A percentile compares a stretch with the other conserved stretches of the same genome.
Evolutionary conservation across 2,329 filamentous ascomycete species (phyloP).

Genomic region (Clonostachys chloroleuca): DNA sequence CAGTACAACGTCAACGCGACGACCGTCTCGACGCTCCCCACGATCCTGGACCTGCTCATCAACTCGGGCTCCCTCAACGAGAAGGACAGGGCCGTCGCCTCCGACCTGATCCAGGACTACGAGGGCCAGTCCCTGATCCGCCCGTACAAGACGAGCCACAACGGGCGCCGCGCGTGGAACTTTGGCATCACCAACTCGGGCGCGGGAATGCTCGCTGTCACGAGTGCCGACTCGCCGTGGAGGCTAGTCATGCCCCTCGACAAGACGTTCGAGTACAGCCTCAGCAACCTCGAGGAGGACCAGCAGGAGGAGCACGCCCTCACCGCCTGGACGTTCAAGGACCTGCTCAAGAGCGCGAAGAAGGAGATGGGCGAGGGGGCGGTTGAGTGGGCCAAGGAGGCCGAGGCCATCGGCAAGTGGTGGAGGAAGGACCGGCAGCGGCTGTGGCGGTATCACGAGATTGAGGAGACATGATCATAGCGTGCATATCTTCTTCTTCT

Average conservation of each 20-base stretch:
- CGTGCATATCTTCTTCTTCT: too few relatives aligned
- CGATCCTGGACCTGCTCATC: constrained; percentile 36
- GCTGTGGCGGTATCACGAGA: constrained; percentile 2
- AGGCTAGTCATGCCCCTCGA: constrained; percentile 11
- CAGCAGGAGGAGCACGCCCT: constrained; percentile 5
- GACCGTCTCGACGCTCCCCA: constrained; percentile 35
- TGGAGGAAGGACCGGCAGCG: constrained; percentile 8
- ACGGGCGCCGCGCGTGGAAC: constrained; percentile 35
- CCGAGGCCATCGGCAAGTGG: constrained; percentile 10
- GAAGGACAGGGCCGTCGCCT: constrained; percentile 21
- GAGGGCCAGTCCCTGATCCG: constrained; percentile 41
- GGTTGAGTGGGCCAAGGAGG: constrained; percentile 10
- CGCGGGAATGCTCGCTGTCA: constrained; percentile 10
- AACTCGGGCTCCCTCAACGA: constrained; percentile 29
- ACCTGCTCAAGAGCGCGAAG: constrained; percentile 4
- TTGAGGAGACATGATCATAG: not conserved
- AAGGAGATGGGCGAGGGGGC: constrained; percentile 5
- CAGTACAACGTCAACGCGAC: constrained; percentile 31
- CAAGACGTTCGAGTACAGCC: constrained; percentile 8
- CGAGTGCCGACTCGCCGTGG: constrained; percentile 7
- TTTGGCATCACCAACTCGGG: constrained; percentile 46
- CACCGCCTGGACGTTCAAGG: constrained; percentile 5
- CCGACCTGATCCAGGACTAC: constrained; percentile 33
- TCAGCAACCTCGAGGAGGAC: constrained; percentile 9
- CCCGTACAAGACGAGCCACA: constrained; percentile 23